phyloP scores from a whole-genome alignment of 179 eudicot species.

The Beta lomatogona region DNA sequence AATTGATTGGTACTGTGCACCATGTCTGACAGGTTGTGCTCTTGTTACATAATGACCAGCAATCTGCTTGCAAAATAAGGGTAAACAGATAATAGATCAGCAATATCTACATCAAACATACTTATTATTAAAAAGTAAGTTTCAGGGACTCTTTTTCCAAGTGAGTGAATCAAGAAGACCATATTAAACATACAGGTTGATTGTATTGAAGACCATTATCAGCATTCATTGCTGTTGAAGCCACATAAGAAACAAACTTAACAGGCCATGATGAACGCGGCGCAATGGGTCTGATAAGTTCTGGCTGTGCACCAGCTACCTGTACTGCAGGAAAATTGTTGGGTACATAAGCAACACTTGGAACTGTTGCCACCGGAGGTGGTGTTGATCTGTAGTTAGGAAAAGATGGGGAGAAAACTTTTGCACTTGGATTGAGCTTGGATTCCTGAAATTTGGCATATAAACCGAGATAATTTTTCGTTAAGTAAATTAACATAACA shows the following conservation, averaged over 20 bases:
- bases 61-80: slow-evolving; percentile 44
- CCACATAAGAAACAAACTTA: slow-evolving; percentile 58
- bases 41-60: slow-evolving; percentile 61
- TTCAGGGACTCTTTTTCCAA: neutral
- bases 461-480: neutral
- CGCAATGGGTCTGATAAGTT: slow-evolving; percentile 44
- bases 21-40: slow-evolving; percentile 59
- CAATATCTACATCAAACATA: neutral
- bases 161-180: neutral
- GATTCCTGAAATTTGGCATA: slow-evolving; percentile 55
- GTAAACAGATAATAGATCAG: slow-evolving; percentile 8
- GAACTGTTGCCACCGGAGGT: slow-evolving; percentile 49
- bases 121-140: neutral
- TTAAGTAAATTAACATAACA: neutral
- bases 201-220: slow-evolving; percentile 52
- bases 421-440: slow-evolving; percentile 95
- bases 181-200: slow-evolving; percentile 60
- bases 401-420: slow-evolving; percentile 72
- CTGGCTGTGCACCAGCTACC: slow-evolving; percentile 54
- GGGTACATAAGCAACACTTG: slow-evolving; percentile 54
- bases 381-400: slow-evolving; percentile 52
- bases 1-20: slow-evolving; percentile 60
- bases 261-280: slow-evolving; percentile 58
- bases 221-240: slow-evolving; percentile 49
- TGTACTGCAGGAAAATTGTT: slow-evolving; percentile 47